Conservation (phyloP, 2,329 filamentous ascomycete species). For the Xylaria sp. region DNA sequence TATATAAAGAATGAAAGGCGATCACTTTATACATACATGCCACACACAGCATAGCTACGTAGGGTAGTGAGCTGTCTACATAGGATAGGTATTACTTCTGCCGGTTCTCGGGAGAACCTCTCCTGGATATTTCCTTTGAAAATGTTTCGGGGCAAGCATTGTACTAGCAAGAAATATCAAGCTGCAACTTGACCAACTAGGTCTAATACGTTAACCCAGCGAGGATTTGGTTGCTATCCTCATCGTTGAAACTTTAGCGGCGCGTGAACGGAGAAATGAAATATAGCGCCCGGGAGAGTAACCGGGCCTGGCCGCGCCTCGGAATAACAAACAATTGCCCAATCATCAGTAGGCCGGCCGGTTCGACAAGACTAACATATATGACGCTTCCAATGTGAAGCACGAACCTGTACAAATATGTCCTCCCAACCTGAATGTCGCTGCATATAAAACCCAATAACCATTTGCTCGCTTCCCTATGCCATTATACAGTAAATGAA, state of each 20-base stretch:
- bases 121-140: background rate
- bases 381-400: slow-evolving; percentile 15
- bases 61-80: background rate
- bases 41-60: background rate
- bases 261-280: background rate
- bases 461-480: slow-evolving; percentile 43
- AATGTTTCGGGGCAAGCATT: background rate
- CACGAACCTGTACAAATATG: slow-evolving; percentile 13
- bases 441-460: slow-evolving; percentile 40
- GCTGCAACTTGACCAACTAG: background rate
- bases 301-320: slow-evolving; percentile 7
- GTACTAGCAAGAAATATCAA: background rate
- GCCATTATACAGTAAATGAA: slow-evolving; percentile 41
- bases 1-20: background rate
- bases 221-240: background rate
- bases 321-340: background rate
- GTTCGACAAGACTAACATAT: slow-evolving; percentile 19
- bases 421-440: slow-evolving; percentile 39
- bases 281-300: slow-evolving; percentile 5
- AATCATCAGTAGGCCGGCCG: slow-evolving; percentile 1
- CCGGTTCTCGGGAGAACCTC: background rate
- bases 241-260: background rate
- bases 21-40: background rate
- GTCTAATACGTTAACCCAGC: background rate
- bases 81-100: background rate